Evolutionary conservation across 176 grass and related monocot genomes (phyloP), one percentile per base, ranked within the genome.

Genomic region (Zea luxurians): DNA sequence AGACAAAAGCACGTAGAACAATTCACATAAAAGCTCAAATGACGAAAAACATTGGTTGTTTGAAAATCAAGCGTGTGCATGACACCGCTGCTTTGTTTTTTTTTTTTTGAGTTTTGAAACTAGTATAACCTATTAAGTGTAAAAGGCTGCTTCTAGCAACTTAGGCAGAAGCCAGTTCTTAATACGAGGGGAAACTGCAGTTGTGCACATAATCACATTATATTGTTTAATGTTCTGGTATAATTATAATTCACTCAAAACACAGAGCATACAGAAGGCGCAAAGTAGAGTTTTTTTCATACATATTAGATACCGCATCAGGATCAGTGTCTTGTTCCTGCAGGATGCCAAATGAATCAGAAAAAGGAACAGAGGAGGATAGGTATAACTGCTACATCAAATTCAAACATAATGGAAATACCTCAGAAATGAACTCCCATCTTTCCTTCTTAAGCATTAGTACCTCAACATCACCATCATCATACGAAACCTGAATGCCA

Each of bases 381-480:
- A 81, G 38, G 47, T 42, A 84, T 61, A 47, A 75, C 17, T 1
- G 7, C 6, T 1, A 4, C 6, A 70, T 20, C 18, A 59, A 61
- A 42, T 70, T 20, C 35, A 59, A 66, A 42, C 37, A 67, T 70
- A 36, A 77, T 52, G 36, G 17, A 74, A 82, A 79, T 54, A 89
- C 91, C 81, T 76, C 83, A 71, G 21, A 50, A 75, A 86, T 66
- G 17, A 91, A 66, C 7, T 91, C 83, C 94, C 94, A 97, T 46
- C 12, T 78, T 75, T 97, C 94, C 3, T 91, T 70, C 82, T 71
- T 77, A 12, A 97, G 86, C 0, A 41, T 0, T 71, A 97, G 65
- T 64, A 62, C 38, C 74, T 97, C 94, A 53, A 91, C 16, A 71
- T 97, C 94, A 15, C 91, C 94, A 74, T 93, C 94, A 75, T 93